Conservation (phyloP, 192 early-diverging fungal species). For the Bifiguratus adelaidae region DNA sequence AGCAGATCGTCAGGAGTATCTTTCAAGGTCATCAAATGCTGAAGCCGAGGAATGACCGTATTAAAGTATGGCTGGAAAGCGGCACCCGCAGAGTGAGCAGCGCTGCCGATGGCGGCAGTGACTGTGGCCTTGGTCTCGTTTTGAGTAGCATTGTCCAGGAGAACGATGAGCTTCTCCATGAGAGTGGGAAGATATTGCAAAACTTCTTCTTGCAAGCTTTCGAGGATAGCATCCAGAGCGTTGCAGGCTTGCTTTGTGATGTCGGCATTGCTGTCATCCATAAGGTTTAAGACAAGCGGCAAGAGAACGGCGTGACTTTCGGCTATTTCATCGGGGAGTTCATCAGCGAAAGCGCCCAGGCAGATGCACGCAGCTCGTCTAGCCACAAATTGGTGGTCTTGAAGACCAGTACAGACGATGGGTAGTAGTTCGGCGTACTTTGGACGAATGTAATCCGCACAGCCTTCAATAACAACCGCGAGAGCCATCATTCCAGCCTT, state of each 20-base stretch:
- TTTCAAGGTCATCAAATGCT: conserved; percentile 57
- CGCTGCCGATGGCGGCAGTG: conserved; percentile 78
- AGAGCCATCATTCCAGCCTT: conserved; percentile 86
- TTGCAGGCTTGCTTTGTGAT: conserved; percentile 73
- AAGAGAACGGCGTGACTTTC: conserved; percentile 71
- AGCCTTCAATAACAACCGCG: conserved; percentile 73
- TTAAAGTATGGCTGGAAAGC: conserved; percentile 72
- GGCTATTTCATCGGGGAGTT: conserved; percentile 71
- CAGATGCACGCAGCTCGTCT: conserved; percentile 85
- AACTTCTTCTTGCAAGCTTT: conserved; percentile 73
- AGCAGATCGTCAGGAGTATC: conserved; percentile 60
- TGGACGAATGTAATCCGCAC: conserved; percentile 73
- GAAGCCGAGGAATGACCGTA: conserved; percentile 55
- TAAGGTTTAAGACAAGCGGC: conserved; percentile 76
- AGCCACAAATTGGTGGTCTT: conserved; percentile 69
- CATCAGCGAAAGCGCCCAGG: conserved; percentile 64
- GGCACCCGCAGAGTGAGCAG: conserved; percentile 74
- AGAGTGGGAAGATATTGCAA: conserved; percentile 69
- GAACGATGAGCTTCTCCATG: conserved; percentile 68
- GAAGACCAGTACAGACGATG: conserved; percentile 65
- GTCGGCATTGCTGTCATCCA: conserved; percentile 62
- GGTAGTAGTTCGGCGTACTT: conserved; percentile 71
- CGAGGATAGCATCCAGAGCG: conserved; percentile 83
- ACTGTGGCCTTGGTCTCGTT: conserved; percentile 68
- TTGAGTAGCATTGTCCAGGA: conserved; percentile 55